phyloP scores from a whole-genome alignment of 2,329 filamentous ascomycete genomes.

The Neonectria hederae region DNA sequence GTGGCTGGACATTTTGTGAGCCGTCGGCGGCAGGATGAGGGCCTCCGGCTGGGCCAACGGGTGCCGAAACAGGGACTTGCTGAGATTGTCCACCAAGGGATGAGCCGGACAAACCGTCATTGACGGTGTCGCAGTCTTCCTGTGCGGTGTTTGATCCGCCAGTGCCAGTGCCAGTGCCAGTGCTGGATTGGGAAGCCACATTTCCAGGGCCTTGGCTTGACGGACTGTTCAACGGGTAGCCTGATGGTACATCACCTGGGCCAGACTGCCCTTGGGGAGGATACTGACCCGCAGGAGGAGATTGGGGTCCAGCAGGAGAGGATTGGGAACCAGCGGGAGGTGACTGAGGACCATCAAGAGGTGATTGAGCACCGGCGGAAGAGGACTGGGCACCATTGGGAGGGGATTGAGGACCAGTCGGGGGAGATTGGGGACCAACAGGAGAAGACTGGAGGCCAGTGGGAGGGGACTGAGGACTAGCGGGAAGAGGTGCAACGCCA shows the following conservation, averaged over 20 bases:
- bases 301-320: background rate
- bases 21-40: background rate
- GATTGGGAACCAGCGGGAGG: background rate
- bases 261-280: background rate
- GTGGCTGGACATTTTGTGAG: slow-evolving; percentile 3
- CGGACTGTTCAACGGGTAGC: background rate
- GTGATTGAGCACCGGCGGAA: background rate
- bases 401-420: background rate
- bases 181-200: background rate
- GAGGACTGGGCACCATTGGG: background rate
- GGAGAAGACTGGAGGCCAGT: background rate
- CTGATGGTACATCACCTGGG: background rate
- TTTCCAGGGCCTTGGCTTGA: background rate
- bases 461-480: background rate
- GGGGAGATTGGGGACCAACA: background rate
- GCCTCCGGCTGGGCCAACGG: background rate
- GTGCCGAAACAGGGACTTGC: background rate
- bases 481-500: background rate
- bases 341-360: background rate
- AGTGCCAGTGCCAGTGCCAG: background rate
- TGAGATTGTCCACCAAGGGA: slow-evolving; percentile 14
- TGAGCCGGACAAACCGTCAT: background rate
- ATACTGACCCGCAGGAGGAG: background rate
- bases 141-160: background rate
- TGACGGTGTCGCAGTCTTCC: slow-evolving; percentile 14